phyloP scores from a whole-genome alignment of 257 asterid genomes.

The Buddleja alternifolia region DNA sequence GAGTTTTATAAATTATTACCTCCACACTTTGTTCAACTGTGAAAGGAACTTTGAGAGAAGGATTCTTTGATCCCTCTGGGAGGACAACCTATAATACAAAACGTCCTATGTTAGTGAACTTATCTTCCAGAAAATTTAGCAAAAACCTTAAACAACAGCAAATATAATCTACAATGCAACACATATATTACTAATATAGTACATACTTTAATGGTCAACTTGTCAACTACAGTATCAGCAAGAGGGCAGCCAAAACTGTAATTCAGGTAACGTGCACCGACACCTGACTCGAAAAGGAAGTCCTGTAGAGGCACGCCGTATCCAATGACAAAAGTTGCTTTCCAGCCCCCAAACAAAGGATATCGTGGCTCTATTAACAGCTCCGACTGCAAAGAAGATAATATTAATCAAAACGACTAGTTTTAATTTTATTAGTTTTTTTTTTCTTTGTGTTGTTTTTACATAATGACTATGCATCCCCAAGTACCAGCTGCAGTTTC shows the following conservation, averaged over 20 bases:
- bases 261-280: conserved; percentile 83
- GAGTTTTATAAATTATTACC: conserved; percentile 55
- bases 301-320: conserved; percentile 90
- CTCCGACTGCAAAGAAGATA: conserved; percentile 71
- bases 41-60: conserved; percentile 72
- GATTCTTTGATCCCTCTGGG: conserved; percentile 92
- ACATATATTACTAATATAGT: not conserved
- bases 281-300: conserved; percentile 82
- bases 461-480: not conserved
- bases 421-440: not conserved
- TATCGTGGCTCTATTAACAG: conserved; percentile 91
- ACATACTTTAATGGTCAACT: conserved; percentile 77
- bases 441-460: not conserved
- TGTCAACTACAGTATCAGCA: conserved; percentile 83
- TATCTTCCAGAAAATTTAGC: conserved; percentile 6
- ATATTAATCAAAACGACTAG: conserved; percentile 1
- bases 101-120: conserved; percentile 28
- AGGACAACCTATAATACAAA: conserved; percentile 72
- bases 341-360: conserved; percentile 99
- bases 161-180: conserved; percentile 7
- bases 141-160: conserved; percentile 23
- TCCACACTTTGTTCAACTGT: conserved; percentile 67
- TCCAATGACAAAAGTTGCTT: conserved; percentile 88
- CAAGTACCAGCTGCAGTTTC: not conserved
- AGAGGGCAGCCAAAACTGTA: conserved; percentile 93